Conservation (phyloP, 148 eudicot species). For the Vaccinium vitisidaea region DNA sequence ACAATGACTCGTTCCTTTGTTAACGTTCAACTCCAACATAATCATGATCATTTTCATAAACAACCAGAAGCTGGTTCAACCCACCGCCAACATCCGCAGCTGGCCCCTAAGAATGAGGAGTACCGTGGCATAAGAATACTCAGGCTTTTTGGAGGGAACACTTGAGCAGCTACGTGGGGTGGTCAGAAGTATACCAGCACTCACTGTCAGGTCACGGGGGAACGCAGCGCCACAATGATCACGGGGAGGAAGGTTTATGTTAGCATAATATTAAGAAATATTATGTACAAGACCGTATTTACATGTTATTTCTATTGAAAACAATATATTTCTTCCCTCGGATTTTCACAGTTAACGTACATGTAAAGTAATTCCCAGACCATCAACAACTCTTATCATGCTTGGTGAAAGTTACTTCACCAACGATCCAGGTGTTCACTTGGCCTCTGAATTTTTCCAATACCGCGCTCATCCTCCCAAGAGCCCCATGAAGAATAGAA, state of each 20-base stretch:
- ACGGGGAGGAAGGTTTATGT: background rate
- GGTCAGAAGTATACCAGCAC: background rate
- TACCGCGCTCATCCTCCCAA: too few species aligned
- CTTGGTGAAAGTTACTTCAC: background rate
- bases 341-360: background rate
- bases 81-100: background rate
- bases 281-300: too few species aligned
- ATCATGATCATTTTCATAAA: background rate
- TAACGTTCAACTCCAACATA: too few species aligned
- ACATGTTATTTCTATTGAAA: too few species aligned
- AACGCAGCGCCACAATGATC: background rate
- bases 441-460: too few species aligned
- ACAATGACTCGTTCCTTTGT: too few species aligned
- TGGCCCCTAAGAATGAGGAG: background rate
- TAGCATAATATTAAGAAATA: too few species aligned
- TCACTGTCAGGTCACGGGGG: background rate
- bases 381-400: background rate
- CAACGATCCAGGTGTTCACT: background rate
- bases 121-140: background rate
- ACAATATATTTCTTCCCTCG: too few species aligned
- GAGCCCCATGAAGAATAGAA: too few species aligned
- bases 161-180: background rate
- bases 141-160: too few species aligned
- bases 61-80: background rate
- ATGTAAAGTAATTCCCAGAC: background rate